Evolutionary conservation across 2,329 filamentous ascomycete genomes (phyloP).

Genomic region (Aspergillus sp.): DNA sequence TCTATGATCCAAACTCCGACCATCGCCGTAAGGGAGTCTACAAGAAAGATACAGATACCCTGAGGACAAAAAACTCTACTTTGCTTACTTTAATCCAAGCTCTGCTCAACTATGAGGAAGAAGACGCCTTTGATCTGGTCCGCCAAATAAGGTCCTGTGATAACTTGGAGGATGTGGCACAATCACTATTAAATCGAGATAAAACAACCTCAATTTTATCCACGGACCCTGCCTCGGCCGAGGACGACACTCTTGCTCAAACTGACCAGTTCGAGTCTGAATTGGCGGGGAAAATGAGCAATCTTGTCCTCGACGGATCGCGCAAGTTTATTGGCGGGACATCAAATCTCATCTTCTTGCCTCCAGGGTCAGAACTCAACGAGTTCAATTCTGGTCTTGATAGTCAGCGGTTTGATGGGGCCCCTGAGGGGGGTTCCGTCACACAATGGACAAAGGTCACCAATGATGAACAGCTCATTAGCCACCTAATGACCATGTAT

Average conservation of each 20-base stretch:
- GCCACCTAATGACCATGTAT: constrained; percentile 94
- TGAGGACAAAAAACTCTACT: constrained; percentile 85
- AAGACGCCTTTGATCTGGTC: constrained; percentile 81
- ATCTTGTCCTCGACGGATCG: constrained; percentile 82
- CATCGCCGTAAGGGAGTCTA: constrained; percentile 96
- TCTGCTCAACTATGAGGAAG: constrained; percentile 87
- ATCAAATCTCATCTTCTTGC: constrained; percentile 86
- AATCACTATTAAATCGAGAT: constrained; percentile 60
- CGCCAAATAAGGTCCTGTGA: constrained; percentile 86
- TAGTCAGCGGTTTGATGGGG: constrained; percentile 51
- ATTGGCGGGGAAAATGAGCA: constrained; percentile 89
- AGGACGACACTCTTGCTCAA: constrained; percentile 47
- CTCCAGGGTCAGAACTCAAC: constrained; percentile 54
- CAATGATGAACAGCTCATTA: constrained; percentile 74
- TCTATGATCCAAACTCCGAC: constrained; percentile 96
- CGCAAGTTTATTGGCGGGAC: constrained; percentile 93
- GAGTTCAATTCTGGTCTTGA: constrained; percentile 44
- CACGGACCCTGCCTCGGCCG: constrained; percentile 34
- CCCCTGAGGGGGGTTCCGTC: constrained; percentile 70
- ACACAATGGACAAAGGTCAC: constrained; percentile 89
- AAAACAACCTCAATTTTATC: constrained; percentile 51
- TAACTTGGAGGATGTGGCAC: constrained; percentile 67
- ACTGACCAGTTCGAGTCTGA: constrained; percentile 70
- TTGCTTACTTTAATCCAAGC: constrained; percentile 91
- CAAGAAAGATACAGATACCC: constrained; percentile 85